phyloP scores from a whole-genome alignment of 192 early-diverging fungal species.

The Umbelopsis ramanniana region DNA sequence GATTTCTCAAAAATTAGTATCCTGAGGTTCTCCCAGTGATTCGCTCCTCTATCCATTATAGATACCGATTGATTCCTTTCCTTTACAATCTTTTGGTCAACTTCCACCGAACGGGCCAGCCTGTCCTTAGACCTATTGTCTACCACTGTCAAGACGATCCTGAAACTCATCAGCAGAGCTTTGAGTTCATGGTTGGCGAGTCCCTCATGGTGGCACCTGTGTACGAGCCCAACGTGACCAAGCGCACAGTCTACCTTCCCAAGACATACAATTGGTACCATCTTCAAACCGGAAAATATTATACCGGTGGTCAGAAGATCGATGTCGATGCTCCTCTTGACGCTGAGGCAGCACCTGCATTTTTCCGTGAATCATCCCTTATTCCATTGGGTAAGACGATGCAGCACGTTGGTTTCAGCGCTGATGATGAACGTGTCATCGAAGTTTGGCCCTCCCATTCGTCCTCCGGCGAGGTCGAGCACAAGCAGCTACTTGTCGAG shows the following conservation, averaged over 20 bases:
- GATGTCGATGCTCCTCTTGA: constrained; percentile 42
- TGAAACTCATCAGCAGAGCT: constrained; percentile 36
- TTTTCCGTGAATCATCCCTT: constrained; percentile 46
- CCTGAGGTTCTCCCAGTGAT: constrained; percentile 51
- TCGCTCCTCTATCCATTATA: constrained; percentile 50
- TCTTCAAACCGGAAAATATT: constrained; percentile 46
- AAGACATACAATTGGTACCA: constrained; percentile 48
- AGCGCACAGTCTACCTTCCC: constrained; percentile 44
- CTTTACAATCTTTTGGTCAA: constrained; percentile 53
- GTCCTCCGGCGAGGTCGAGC: constrained; percentile 3
- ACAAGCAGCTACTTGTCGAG: constrained; percentile 39
- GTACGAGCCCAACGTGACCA: constrained; percentile 33
- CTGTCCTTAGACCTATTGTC: constrained; percentile 57
- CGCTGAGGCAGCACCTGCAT: constrained; percentile 43
- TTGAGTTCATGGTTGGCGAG: constrained; percentile 61
- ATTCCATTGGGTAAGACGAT: constrained; percentile 48
- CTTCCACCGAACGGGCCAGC: constrained; percentile 35
- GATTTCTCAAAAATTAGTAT: constrained; percentile 19
- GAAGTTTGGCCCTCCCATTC: constrained; percentile 46
- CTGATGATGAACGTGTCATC: constrained; percentile 48
- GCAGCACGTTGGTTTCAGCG: constrained; percentile 38
- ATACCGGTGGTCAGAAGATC: constrained; percentile 40
- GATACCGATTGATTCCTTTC: constrained; percentile 63
- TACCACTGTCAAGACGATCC: constrained; percentile 57
- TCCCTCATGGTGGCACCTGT: constrained; percentile 56